A percentile compares a stretch with the other conserved stretches of the same genome.
Evolutionary conservation across 345 rosid species (phyloP).

Genomic region (Populus ilicifolia): DNA sequence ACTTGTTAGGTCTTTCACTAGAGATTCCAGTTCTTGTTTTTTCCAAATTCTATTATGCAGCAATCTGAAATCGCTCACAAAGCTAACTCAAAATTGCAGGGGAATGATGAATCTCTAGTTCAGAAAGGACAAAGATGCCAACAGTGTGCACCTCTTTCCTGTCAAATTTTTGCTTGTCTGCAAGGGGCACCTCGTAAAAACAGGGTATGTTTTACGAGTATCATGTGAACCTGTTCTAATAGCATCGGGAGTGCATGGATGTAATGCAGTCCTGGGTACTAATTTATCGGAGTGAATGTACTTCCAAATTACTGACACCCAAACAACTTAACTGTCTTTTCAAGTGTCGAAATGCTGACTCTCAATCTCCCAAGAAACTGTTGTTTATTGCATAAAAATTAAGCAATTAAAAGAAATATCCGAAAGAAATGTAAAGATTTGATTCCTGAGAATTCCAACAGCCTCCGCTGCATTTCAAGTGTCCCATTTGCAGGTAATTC

Average conservation of each 20-base stretch:
- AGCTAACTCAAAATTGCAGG: constrained; percentile 44
- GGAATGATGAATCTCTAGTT: constrained; percentile 63
- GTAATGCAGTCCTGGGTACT: neutral
- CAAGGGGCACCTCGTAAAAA: constrained; percentile 48
- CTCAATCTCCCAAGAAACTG: too few species aligned
- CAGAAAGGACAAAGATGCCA: constrained; percentile 63
- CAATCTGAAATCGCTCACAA: neutral
- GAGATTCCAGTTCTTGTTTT: neutral
- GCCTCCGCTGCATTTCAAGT: constrained; percentile 66
- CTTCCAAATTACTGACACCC: neutral
- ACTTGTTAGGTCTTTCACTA: neutral
- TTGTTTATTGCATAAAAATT: too few species aligned
- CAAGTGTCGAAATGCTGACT: too few species aligned
- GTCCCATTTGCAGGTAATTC: constrained; percentile 81
- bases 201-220: constrained; percentile 42
- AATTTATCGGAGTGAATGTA: neutral
- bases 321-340: neutral
- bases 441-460: constrained; percentile 47
- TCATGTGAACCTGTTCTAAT: neutral
- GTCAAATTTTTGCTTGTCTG: constrained; percentile 73
- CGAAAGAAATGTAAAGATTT: neutral
- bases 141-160: constrained; percentile 55
- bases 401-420: too few species aligned
- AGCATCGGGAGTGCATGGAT: neutral
- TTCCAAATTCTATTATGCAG: neutral